Evolutionary conservation across 768 basidiomycete genomes (phyloP), one percentile per base, ranked within the genome.

Genomic region (Hortiboletus campestris): DNA sequence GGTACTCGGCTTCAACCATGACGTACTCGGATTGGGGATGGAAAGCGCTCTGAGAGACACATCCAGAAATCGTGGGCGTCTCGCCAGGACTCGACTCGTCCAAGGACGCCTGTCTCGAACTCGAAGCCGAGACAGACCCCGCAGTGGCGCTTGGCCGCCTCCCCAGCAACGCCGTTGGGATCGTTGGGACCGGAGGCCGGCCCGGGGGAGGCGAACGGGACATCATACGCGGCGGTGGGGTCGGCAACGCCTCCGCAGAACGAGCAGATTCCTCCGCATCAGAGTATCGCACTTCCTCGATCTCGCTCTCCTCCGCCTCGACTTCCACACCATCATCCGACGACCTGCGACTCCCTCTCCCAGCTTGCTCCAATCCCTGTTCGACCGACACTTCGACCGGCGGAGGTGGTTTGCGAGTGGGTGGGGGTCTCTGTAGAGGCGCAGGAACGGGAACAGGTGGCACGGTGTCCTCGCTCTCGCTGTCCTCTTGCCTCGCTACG

Each of bases 241-340:
- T 72, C 4, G 78, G 73, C 13, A 76, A 67, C 13, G 71, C 68
- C 25, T 76, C 72, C 9, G 67, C 64, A 32, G 70, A 66, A 7
- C 44, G 55, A 19, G 45, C 65, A 55, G 42, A 48, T 41, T 54
- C 67, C 22, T 67, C 70, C 10, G 75, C 79, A 58, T 86, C 84
- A 35, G 84, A 81, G 55, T 84, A 76, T 10, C 71, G 74, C 10
- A 86, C 80, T 59, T 89, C 86, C 60, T 89, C 88, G 14, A 83
- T 74, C 64, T 89, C 86, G 57, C 85, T 88, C 62, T 89, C 87
- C 63, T 88, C 86, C 7, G 79, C 81, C 55, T 89, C 88, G 25
- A 84, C 82, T 36, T 78, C 77, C 22, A 84, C 84, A 11, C 81
- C 81, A 43, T 89, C 86, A 19, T 85, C 84, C 5, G 82, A 81